These are phyloP conservation scores for Hypoxylon sp. DNA, from an alignment of 2,329 filamentous ascomycete genomes.

Conservation along the genomic window DNA sequence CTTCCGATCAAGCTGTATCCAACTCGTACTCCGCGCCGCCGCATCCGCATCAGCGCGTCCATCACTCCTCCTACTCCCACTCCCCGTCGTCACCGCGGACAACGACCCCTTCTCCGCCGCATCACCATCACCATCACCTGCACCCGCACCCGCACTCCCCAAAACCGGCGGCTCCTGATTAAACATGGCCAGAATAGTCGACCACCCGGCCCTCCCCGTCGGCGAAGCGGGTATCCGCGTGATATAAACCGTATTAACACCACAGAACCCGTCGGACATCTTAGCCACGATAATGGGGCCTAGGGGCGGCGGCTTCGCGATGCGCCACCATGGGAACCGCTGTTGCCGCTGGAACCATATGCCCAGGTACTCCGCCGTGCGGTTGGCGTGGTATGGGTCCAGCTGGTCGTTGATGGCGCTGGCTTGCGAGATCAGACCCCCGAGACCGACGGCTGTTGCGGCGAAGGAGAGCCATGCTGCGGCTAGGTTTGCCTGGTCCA, in stretches of 20 bases:
- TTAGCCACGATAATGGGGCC: conserved; percentile 47
- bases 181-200: conserved; percentile 46
- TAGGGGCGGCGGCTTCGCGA: conserved; percentile 46
- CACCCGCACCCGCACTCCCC: neutral
- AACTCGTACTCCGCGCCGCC: conserved; percentile 27
- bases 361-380: conserved; percentile 48
- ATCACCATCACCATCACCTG: too few relatives aligned
- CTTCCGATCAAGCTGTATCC: conserved; percentile 25
- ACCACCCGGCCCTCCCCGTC: conserved; percentile 48
- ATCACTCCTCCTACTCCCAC: neutral
- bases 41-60: conserved; percentile 10
- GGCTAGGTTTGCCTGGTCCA: conserved; percentile 42
- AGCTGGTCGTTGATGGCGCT: conserved; percentile 59
- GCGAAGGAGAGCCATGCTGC: conserved; percentile 45
- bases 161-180: conserved; percentile 37
- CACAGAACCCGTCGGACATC: conserved; percentile 49
- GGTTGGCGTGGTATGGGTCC: conserved; percentile 51
- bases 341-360: conserved; percentile 48
- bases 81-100: neutral
- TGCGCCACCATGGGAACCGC: conserved; percentile 43
- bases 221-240: conserved; percentile 45
- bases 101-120: conserved; percentile 32
- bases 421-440: conserved; percentile 58
- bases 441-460: conserved; percentile 42
- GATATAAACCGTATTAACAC: conserved; percentile 44